Evolutionary conservation across 1,139 yeast genomes (phyloP), one percentile per base, ranked within the genome.

Genomic region (Sugiyamaella novakii): DNA sequence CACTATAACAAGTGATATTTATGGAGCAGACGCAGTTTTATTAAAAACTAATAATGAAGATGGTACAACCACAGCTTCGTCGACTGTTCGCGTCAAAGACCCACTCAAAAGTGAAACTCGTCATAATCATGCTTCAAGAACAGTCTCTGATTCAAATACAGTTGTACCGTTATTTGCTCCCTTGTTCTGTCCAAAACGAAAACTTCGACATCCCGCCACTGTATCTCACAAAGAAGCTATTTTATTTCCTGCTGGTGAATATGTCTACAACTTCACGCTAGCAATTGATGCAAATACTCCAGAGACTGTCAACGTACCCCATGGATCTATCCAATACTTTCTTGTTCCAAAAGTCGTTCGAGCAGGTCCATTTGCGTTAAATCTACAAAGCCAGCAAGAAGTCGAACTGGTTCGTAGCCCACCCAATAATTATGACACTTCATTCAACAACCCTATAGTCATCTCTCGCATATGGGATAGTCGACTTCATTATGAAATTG

Each of bases 401-500:
- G 70, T 68, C 34, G 61, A 61, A 37, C 77, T 81, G 60, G 81
- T 87, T 4, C 74, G 96, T 54, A 79, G 87, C 0, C 96, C 96
- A 1, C 96, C 96, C 0, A 78, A 82, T n/a, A 77, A 78, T 57
- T 87, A 89, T 1, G 65, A 64, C 25, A 74, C 81, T 31, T 79
- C 88, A 0, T 79, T 87, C 6, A 85, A 86, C 63, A 87, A 85
- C 60, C 95, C 96, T 0, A 80, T 89, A 24, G 85, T 83, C 63
- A 87, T 89, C 25, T 85, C 86, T 60, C 77, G 92, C 51, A 76
- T 83, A 2, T 89, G 96, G 96, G 85, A 84, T 58, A 83, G 86
- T 55, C 68, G 92, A 0, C 71, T 89, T 37, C 85, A 83, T 52
- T 89, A 89, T 66, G 87, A 86, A 57, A 78, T 89, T 27, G 79